These are phyloP conservation scores for Penicillium turbatum DNA, from an alignment of 495 filamentous ascomycete species.

Conservation along the genomic window DNA sequence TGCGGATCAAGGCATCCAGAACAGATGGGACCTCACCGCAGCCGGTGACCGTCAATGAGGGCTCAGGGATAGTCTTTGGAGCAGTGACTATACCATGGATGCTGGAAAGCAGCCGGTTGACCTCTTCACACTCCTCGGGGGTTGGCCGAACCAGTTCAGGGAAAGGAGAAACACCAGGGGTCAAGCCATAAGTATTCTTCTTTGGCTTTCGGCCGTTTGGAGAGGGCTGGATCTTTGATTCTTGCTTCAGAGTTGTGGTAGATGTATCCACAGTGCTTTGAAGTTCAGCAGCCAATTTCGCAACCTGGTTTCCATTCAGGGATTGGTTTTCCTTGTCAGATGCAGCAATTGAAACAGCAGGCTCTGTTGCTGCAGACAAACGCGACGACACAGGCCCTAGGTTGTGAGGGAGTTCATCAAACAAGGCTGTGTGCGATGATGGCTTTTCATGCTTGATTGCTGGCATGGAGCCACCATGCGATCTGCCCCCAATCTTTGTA, in stretches of 20 bases:
- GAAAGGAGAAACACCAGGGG: conserved; percentile 56
- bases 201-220: conserved; percentile 12
- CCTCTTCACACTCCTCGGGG: conserved; percentile 64
- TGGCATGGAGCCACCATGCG: background rate
- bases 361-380: background rate
- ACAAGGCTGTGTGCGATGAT: conserved; percentile 2
- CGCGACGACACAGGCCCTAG: conserved; percentile 22
- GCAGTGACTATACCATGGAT: conserved; percentile 61
- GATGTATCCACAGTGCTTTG: conserved; percentile 23
- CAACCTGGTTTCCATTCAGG: conserved; percentile 11
- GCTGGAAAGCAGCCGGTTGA: conserved; percentile 62
- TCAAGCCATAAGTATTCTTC: conserved; percentile 36
- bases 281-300: conserved; percentile 9
- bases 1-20: conserved; percentile 82
- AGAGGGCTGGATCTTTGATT: conserved; percentile 16
- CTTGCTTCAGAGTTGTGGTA: background rate
- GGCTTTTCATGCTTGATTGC: conserved; percentile 21
- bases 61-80: conserved; percentile 66
- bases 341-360: background rate
- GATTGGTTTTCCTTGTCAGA: conserved; percentile 8
- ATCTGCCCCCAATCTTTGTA: background rate
- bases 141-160: conserved; percentile 67
- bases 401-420: conserved; percentile 44
- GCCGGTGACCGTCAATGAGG: conserved; percentile 75
- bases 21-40: conserved; percentile 94